Evolutionary conservation across 164 flowering plant species (phyloP), one percentile per base, ranked within the genome.

Genomic region (Vitis rupestris): DNA sequence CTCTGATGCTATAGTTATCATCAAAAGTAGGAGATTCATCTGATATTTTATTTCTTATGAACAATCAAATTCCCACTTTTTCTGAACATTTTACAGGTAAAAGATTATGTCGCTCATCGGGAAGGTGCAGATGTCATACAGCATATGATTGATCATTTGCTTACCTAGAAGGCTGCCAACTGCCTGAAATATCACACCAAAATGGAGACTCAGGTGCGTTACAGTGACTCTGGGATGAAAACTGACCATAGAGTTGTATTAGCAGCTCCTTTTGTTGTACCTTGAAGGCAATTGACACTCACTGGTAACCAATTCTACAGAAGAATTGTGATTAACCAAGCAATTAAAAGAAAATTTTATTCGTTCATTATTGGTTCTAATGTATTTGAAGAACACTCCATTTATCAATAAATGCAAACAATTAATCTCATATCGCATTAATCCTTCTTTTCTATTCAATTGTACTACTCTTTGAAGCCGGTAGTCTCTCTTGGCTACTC

Each of bases 121-220:
- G 98, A 95, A 66, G 99, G 99, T 47, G 93, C 85, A 63, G 96
- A 93, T 81, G 96, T 93, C 66, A 88, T 95, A 64, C 86, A 70
- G 12, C 99, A 95, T 74, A 91, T 93, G 79, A 91, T 95, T 7
- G 98, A 95, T 83, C 93, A 91, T 80, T 90, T 95, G 72, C 82
- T 76, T 68, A 64, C 80, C 4, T 93, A 82, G 81, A 69, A 37
- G 54, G 23, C 60, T 17, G n/a, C 58, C 23, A 37, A 14, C 9
- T 9, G 55, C 29, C 11, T 12, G 17, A 30, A 19, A 54, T 12
- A 10, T 29, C 9, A 17, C 57, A 23, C 10, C 56, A 50, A 15
- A 47, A 31, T 19, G 16, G 53, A 69, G 66, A 50, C 4, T 48
- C 14, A 49, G 63, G 58, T 57, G 58, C 49, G 50, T 48, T 30